Conservation (phyloP, 805 yeast species). For the Isabelozyma gotoi region DNA sequence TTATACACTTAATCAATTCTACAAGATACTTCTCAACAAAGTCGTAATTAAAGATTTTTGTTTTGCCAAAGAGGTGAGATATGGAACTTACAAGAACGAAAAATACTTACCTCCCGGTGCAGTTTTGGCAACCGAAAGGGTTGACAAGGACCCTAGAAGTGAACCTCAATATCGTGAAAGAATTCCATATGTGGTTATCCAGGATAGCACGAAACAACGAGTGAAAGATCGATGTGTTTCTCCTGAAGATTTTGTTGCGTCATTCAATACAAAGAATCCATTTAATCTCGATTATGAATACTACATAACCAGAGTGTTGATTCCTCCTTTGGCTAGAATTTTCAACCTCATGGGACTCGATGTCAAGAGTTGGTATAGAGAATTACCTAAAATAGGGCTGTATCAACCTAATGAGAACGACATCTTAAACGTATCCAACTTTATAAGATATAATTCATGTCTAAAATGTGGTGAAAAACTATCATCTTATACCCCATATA, state of each 20-base stretch:
- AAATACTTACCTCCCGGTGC: slow-evolving; percentile 90
- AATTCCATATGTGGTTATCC: slow-evolving; percentile 80
- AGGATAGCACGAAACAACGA: slow-evolving; percentile 52
- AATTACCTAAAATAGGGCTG: slow-evolving; percentile 48
- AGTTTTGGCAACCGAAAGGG: slow-evolving; percentile 61
- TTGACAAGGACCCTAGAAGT: slow-evolving; percentile 63
- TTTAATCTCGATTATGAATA: slow-evolving; percentile 74
- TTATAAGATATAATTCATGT: slow-evolving; percentile 19
- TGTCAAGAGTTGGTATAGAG: slow-evolving; percentile 70
- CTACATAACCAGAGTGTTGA: slow-evolving; percentile 76
- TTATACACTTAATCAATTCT: slow-evolving; percentile 66
- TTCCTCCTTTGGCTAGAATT: slow-evolving; percentile 87
- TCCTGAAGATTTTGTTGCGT: slow-evolving; percentile 67
- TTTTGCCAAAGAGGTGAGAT: slow-evolving; percentile 84
- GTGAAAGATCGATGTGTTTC: slow-evolving; percentile 76
- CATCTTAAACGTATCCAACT: slow-evolving; percentile 10
- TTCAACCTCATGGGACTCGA: slow-evolving; percentile 84
- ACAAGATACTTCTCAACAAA: slow-evolving; percentile 59
- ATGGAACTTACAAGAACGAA: slow-evolving; percentile 79
- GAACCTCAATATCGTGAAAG: slow-evolving; percentile 89
- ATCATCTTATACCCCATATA: slow-evolving; percentile 1
- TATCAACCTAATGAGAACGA: background rate
- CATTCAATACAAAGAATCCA: slow-evolving; percentile 26
- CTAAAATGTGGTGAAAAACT: slow-evolving; percentile 22
- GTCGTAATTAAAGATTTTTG: slow-evolving; percentile 80